Conservation (phyloP, 306 rosid genomes). For the Vigna radiata region DNA sequence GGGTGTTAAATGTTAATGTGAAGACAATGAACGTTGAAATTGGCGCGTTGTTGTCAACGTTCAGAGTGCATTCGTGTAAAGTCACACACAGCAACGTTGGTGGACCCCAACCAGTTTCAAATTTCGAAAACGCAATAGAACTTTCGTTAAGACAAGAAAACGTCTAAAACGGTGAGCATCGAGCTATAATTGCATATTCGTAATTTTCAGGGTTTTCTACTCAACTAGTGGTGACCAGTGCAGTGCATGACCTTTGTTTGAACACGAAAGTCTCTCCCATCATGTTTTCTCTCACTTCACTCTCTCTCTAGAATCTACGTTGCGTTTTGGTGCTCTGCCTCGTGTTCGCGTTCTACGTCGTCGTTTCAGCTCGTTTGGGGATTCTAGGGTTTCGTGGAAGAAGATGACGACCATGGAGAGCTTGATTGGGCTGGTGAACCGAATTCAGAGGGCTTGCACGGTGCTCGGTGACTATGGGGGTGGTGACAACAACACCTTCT, state of each 20-base stretch:
- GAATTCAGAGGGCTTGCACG: slow-evolving; percentile 97
- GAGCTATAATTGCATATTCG: neutral
- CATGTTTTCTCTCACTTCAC: neutral
- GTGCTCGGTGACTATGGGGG: slow-evolving; percentile 97
- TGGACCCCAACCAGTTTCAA: slow-evolving; percentile 39
- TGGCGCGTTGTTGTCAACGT: slow-evolving; percentile 15
- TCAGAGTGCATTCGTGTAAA: slow-evolving; percentile 16
- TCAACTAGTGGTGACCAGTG: neutral
- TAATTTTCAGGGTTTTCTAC: neutral
- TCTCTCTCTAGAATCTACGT: slow-evolving; percentile 4
- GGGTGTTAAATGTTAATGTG: too few relatives aligned
- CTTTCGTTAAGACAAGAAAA: neutral
- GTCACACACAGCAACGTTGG: neutral
- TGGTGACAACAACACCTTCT: slow-evolving; percentile 61
- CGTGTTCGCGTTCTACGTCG: slow-evolving; percentile 10
- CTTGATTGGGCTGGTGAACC: slow-evolving; percentile 95
- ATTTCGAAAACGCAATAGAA: slow-evolving; percentile 8
- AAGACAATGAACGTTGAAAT: too few relatives aligned
- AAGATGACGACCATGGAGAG: slow-evolving; percentile 95
- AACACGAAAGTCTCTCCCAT: neutral
- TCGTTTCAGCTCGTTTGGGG: slow-evolving; percentile 28
- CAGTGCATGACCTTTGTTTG: neutral
- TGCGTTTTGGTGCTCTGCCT: slow-evolving; percentile 8
- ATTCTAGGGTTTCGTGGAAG: slow-evolving; percentile 49
- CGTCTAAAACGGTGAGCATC: slow-evolving; percentile 32